A percentile compares a stretch with the other conserved stretches of the same genome.
Evolutionary conservation across 768 basidiomycete genomes (phyloP).

Genomic region (Asterophora lycoperdoides): DNA sequence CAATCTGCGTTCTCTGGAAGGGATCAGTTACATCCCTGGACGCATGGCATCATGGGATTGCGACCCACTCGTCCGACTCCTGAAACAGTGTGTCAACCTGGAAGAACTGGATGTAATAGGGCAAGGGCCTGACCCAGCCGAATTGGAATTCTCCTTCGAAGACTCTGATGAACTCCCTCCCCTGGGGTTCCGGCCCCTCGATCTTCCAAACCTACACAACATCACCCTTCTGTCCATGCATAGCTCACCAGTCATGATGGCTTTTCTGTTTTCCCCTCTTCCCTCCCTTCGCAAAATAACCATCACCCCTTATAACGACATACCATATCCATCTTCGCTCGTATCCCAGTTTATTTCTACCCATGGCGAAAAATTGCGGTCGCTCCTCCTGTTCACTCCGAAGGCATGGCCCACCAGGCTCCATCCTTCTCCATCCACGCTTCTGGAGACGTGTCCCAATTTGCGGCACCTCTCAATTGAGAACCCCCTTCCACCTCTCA

Average conservation of each 20-base stretch:
- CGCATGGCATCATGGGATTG: slow-evolving; percentile 34
- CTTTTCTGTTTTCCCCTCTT: slow-evolving; percentile 55
- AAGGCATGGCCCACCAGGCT: slow-evolving; percentile 64
- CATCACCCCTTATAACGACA: slow-evolving; percentile 70
- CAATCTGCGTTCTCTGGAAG: slow-evolving; percentile 49
- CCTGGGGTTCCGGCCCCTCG: slow-evolving; percentile 39
- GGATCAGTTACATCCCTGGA: slow-evolving; percentile 47
- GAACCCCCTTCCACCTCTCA: slow-evolving; percentile 54
- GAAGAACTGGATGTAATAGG: slow-evolving; percentile 64
- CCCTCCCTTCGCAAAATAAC: slow-evolving; percentile 61
- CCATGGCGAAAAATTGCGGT: slow-evolving; percentile 56
- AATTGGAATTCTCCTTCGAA: slow-evolving; percentile 35
- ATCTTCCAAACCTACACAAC: slow-evolving; percentile 54
- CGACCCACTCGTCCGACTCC: slow-evolving; percentile 55
- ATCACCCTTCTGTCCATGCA: slow-evolving; percentile 65
- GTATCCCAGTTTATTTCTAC: slow-evolving; percentile 52
- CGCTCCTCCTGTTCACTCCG: slow-evolving; percentile 63
- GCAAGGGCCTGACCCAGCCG: slow-evolving; percentile 50
- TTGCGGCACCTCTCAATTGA: slow-evolving; percentile 73
- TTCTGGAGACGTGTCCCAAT: slow-evolving; percentile 48
- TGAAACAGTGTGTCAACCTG: slow-evolving; percentile 52
- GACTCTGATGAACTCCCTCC: slow-evolving; percentile 24
- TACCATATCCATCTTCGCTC: slow-evolving; percentile 54
- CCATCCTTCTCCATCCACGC: slow-evolving; percentile 46
- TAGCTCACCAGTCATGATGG: slow-evolving; percentile 56